These are phyloP conservation scores for Syzygium syzygioides DNA, from an alignment of 441 rosid genomes.

Conservation along the genomic window DNA sequence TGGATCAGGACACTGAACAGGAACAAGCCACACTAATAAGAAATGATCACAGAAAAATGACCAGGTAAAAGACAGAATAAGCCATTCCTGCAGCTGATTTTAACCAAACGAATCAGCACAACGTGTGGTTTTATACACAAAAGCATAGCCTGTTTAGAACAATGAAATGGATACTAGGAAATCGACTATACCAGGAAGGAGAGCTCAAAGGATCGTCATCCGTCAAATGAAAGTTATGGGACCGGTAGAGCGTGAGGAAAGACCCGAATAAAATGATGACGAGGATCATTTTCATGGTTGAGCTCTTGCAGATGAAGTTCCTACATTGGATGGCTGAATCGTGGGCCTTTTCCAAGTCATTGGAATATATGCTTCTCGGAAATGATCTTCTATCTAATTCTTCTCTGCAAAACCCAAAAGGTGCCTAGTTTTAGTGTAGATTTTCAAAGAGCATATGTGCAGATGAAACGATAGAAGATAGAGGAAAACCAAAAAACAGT, in stretches of 20 bases:
- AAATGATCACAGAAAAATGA: neutral
- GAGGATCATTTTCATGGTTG: conserved; percentile 46
- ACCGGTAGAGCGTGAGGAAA: conserved; percentile 47
- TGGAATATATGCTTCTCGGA: conserved; percentile 38
- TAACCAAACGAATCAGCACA: neutral
- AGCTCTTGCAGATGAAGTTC: conserved; percentile 46
- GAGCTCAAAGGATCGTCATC: conserved; percentile 39
- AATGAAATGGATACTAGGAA: neutral
- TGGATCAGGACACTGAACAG: neutral
- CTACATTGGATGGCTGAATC: conserved; percentile 47
- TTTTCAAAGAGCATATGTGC: neutral
- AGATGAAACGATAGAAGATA: neutral
- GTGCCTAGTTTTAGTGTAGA: neutral
- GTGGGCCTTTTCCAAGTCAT: conserved; percentile 59
- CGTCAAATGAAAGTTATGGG: conserved; percentile 50
- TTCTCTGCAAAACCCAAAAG: conserved; percentile 31
- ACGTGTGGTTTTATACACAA: neutral
- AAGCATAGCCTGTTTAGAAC: neutral
- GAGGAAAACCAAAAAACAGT: neutral
- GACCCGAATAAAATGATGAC: conserved; percentile 53
- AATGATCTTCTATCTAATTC: conserved; percentile 38
- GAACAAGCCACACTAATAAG: neutral
- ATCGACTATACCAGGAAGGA: conserved; percentile 30
- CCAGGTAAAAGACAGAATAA: neutral
- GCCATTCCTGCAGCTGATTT: neutral